These are phyloP conservation scores for Vaccinium vitisidaea DNA, from an alignment of 148 eudicot genomes.

Conservation along the genomic window DNA sequence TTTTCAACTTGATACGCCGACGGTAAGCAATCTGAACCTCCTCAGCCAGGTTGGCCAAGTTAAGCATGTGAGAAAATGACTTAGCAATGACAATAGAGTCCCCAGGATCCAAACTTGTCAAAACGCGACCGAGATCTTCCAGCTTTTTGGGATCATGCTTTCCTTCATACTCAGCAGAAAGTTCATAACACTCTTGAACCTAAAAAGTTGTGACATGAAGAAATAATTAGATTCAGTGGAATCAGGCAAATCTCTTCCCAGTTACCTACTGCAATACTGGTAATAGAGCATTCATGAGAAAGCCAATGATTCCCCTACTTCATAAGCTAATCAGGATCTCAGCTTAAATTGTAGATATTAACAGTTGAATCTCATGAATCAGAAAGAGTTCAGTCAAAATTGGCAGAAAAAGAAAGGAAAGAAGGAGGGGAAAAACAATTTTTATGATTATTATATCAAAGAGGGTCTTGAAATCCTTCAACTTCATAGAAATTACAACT, in stretches of 20 bases:
- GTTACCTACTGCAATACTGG: neutral
- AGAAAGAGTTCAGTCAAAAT: neutral
- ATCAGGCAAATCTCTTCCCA: neutral
- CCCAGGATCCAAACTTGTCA: constrained; percentile 90
- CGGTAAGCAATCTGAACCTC: constrained; percentile 92
- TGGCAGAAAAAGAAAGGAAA: neutral
- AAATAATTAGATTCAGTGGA: neutral
- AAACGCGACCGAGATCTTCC: constrained; percentile 78
- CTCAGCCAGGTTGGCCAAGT: constrained; percentile 92
- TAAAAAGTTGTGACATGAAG: constrained; percentile 18
- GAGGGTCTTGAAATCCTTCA: neutral
- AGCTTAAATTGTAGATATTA: neutral
- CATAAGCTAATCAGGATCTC: neutral
- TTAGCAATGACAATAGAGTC: constrained; percentile 92
- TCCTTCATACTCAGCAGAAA: constrained; percentile 90
- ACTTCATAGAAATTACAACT: neutral
- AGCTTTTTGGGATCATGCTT: constrained; percentile 68
- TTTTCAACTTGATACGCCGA: constrained; percentile 75
- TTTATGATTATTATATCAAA: neutral
- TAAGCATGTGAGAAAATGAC: constrained; percentile 94
- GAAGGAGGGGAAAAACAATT: neutral
- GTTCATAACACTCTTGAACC: constrained; percentile 98
- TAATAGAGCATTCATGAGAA: neutral
- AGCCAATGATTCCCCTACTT: neutral
- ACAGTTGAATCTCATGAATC: neutral